phyloP scores from a whole-genome alignment of 345 rosid species.

The Populus euphratica region DNA sequence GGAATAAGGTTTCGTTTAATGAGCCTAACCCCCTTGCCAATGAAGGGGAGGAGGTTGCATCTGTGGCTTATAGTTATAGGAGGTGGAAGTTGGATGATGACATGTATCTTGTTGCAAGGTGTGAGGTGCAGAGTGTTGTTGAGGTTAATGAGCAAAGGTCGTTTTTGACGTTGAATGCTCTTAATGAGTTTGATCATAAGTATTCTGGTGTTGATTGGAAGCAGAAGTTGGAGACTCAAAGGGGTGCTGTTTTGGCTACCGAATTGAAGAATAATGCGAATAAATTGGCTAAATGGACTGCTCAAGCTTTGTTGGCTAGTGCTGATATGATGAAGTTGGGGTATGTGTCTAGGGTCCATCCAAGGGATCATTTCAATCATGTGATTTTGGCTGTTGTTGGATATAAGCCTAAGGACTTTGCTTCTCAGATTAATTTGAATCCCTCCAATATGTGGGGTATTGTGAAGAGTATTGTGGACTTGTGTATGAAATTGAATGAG shows the following conservation, averaged over 20 bases:
- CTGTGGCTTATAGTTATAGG: conserved; percentile 87
- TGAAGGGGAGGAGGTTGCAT: conserved; percentile 97
- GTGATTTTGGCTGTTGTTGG: conserved; percentile 85
- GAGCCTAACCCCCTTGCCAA: conserved; percentile 86
- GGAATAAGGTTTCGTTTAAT: conserved; percentile 74
- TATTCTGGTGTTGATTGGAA: conserved; percentile 99
- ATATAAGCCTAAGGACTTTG: conserved; percentile 86
- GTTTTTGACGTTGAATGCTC: conserved; percentile 80
- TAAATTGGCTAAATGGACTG: conserved; percentile 95
- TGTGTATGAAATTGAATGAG: conserved; percentile 89
- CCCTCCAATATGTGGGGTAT: conserved; percentile 96
- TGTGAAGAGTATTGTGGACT: conserved; percentile 84
- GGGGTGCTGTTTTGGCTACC: conserved; percentile 94
- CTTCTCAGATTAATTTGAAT: conserved; percentile 83
- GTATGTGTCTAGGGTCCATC: conserved; percentile 93
- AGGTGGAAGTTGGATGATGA: conserved; percentile 90
- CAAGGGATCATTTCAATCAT: conserved; percentile 96
- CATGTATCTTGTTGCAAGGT: conserved; percentile 73
- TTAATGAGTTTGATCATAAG: conserved; percentile 91
- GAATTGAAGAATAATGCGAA: conserved; percentile 96
- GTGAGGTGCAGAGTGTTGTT: conserved; percentile 86
- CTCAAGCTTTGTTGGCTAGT: conserved; percentile 82
- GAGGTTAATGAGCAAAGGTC: conserved; percentile 77
- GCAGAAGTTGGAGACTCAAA: conserved; percentile 95
- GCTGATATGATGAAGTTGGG: conserved; percentile 98